A percentile compares a stretch with the other conserved stretches of the same genome.
Evolutionary conservation across 345 rosid genomes (phyloP).

Genomic region (Lepidium africanum): DNA sequence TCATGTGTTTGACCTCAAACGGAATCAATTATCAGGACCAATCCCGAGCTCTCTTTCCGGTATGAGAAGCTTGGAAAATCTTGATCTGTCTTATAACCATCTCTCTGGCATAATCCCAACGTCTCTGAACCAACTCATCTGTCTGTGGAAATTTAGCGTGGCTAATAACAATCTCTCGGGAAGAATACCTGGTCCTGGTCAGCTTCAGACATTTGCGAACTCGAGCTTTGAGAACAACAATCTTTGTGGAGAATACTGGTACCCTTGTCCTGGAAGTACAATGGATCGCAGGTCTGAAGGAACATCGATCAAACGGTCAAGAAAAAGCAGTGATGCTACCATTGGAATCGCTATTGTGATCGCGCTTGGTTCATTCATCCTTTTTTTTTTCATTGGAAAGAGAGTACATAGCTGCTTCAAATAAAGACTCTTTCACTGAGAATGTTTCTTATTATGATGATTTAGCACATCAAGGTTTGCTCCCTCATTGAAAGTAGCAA

Average conservation of each 20-base stretch:
- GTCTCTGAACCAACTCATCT: conserved; percentile 33
- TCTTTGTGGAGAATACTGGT: conserved; percentile 68
- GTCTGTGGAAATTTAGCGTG: conserved; percentile 28
- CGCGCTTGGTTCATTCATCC: too few relatives aligned
- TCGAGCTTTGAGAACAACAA: conserved; percentile 74
- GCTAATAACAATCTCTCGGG: neutral
- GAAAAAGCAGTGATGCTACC: too few relatives aligned
- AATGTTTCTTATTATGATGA: too few relatives aligned
- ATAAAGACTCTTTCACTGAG: too few relatives aligned
- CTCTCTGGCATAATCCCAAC: conserved; percentile 36
- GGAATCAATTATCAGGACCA: too few relatives aligned
- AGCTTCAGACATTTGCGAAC: conserved; percentile 67
- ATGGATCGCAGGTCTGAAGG: neutral
- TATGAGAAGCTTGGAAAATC: conserved; percentile 47
- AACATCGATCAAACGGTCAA: too few relatives aligned
- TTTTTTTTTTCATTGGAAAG: too few relatives aligned
- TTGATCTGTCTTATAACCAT: conserved; percentile 43
- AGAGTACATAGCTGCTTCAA: too few relatives aligned
- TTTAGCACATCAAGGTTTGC: conserved; percentile 77
- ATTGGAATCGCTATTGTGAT: too few relatives aligned
- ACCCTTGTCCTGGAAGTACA: conserved; percentile 26
- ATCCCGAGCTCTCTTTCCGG: conserved; percentile 41
- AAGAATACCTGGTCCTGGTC: conserved; percentile 50
- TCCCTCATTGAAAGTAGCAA: conserved; percentile 71
- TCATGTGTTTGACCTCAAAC: too few relatives aligned